Base-by-base conservation (phyloP, 2,329 filamentous ascomycete genomes). In the Xylariaceae sp. region DNA sequence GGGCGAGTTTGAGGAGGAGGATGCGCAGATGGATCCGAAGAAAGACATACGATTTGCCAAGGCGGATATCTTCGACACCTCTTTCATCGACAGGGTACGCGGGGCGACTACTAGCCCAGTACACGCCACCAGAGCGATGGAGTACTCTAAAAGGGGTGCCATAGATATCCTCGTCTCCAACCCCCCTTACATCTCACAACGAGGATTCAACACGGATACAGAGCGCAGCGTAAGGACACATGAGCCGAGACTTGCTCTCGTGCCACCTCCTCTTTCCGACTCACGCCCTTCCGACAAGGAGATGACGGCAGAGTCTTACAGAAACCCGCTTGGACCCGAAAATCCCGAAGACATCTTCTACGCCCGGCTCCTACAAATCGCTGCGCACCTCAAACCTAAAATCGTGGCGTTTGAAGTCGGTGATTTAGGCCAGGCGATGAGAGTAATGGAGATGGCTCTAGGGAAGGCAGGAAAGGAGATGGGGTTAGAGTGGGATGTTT, bases 151-250 rank as follows among this genome's bases (percentile, higher is more conserved):
- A 14, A 15, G 31, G 17, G 45, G 17, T 33, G 11, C 14, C 43
- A 46, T 77, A 66, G 84, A 95, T 54, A 70, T 97, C 4, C 69
- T 99, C 1, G 80, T 94, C 33, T 87, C 87, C 1, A 99, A 99
- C 62, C 94, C 94, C 14, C 94, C 94, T 0, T 97, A 97, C 66
- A 85, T 97, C 44, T 95, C 90, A 2, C 71, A 75, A 0, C 57
- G 65, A 36, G 80, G 79, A 7, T 90, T 88, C 61, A 68, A 75
- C 36, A 76, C 69, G 36, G 80, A 81, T 15, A 90, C 86, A 1
- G 74, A 77, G 1, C 80, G 83, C 22, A 92, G 88, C 11, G 92
- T 96, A 30, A 81, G 90, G 14, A 82, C 82, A 41, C 90, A 83
- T 64, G 94, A 99, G 68, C 94, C 94, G 3, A 80, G 74, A 55